phyloP scores from a whole-genome alignment of 495 filamentous ascomycete species.

The Aspergillus asperescens region DNA sequence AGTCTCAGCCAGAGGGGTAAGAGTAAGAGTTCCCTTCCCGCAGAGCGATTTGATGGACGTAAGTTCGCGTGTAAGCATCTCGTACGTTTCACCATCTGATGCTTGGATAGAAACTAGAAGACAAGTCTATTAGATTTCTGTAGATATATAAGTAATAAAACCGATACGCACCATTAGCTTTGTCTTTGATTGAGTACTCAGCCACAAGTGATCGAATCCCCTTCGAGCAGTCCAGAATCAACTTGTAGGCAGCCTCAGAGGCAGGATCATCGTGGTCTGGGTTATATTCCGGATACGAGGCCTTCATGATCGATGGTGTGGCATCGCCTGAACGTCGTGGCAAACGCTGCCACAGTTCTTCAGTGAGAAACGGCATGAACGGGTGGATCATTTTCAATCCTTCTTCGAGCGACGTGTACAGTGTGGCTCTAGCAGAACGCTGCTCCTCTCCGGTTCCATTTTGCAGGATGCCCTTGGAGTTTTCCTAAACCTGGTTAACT shows the following conservation, averaged over 20 bases:
- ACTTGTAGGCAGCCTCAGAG: constrained; percentile 60
- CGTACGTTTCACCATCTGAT: too few relatives aligned
- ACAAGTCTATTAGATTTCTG: too few relatives aligned
- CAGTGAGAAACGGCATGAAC: constrained; percentile 75
- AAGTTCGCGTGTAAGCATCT: too few relatives aligned
- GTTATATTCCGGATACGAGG: constrained; percentile 56
- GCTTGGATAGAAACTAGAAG: too few relatives aligned
- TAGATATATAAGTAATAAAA: too few relatives aligned
- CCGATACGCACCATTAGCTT: too few relatives aligned
- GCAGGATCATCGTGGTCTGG: constrained; percentile 50
- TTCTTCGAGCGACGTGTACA: constrained; percentile 66
- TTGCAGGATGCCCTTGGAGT: constrained; percentile 68
- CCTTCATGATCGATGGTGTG: constrained; percentile 62
- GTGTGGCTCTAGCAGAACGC: constrained; percentile 55
- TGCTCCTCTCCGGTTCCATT: constrained; percentile 53
- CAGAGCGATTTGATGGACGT: too few relatives aligned
- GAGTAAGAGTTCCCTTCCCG: too few relatives aligned
- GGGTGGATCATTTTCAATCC: constrained; percentile 65
- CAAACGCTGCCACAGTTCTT: constrained; percentile 75
- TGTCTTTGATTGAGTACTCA: constrained; percentile 56
- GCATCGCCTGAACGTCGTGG: constrained; percentile 58
- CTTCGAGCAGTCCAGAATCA: constrained; percentile 55
- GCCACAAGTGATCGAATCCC: constrained; percentile 52
- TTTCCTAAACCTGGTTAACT: too few relatives aligned
- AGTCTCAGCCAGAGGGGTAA: too few relatives aligned